A percentile compares a stretch with the other conserved stretches of the same genome.
Conservation (phyloP, 768 basidiomycete genomes). For the Multifurca ochricompacta region DNA sequence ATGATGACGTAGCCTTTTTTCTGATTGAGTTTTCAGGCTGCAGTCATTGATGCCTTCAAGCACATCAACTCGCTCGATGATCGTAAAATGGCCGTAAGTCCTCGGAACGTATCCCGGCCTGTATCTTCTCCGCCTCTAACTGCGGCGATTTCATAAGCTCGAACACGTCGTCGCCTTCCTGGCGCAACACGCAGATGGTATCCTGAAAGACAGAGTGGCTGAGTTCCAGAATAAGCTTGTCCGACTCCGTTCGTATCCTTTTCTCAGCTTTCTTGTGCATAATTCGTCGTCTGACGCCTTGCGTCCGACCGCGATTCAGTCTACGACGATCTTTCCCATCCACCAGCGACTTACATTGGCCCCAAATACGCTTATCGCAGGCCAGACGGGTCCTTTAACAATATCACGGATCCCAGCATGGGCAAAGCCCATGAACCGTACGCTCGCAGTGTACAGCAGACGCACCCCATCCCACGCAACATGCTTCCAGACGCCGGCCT, state of each 20-base stretch:
- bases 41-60: conserved; percentile 51
- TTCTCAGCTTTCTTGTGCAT: neutral
- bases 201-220: conserved; percentile 39
- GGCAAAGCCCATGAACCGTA: conserved; percentile 77
- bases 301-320: conserved; percentile 34
- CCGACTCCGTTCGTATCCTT: conserved; percentile 38
- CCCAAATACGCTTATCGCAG: conserved; percentile 55
- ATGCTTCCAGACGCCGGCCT: conserved; percentile 74
- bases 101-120: no score
- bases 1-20: no score
- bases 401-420: conserved; percentile 56
- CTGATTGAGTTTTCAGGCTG: conserved; percentile 33
- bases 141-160: conserved; percentile 37
- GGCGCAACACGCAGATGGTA: conserved; percentile 34
- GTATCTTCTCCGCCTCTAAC: no score
- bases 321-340: conserved; percentile 77
- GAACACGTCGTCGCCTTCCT: conserved; percentile 63
- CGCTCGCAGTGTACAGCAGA: conserved; percentile 74
- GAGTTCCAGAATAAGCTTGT: conserved; percentile 34
- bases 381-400: conserved; percentile 76
- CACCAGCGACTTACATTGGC: conserved; percentile 62
- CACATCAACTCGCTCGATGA: conserved; percentile 65
- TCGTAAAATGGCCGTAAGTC: conserved; percentile 64
- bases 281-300: neutral
- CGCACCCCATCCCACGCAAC: conserved; percentile 52